Base-by-base conservation (phyloP, 208 protist species). In the Trypanosoma boissoni region DNA sequence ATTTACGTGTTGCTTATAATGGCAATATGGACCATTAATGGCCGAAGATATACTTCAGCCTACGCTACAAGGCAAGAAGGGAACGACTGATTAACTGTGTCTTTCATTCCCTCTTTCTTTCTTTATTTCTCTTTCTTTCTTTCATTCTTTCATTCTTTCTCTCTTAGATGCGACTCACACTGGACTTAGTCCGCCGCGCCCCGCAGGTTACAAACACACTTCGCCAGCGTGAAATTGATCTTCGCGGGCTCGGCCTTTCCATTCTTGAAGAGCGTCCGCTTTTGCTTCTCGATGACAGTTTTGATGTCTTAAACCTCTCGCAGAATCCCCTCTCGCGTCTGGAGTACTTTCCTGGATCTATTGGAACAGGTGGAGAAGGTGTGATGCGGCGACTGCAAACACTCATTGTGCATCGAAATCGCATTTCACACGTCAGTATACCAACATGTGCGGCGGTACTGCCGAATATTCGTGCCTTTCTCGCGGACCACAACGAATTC, bases 181-280 rank as follows among this genome's bases (percentile, higher is more conserved):
- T 86, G 27, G 82, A 92, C 43, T 66, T 80, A 14, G 50, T 95
- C 34, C 74, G 83, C 14, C 74, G 77, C 34, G 84, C 88, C 14
- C 88, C 88, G 37, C 88, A 95, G 72, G 88, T 95, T 50, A 91
- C 76, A 2, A 95, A 95, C 55, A 80, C 84, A 52, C 54, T 95
- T 48, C 66, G 64, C 41, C 81, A 92, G 68, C 79, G 88, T 5
- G 85, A 95, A 50, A 79, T 95, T 27, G 88, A 95, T 53, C 73
- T 95, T 16, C 85, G 88, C 8, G 88, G 86, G 1, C 66, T 92
- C 52, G 68, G 79, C 9, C 68, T 95, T 20, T 87, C 85, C 20
- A 78, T 78, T 9, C 74, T 95, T 23, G 88, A 95, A 41, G 88
- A 91, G 59, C 62, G 72, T 39, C 59, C 79, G 2, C 73, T 95